Evolutionary conservation across 2,329 filamentous ascomycete species (phyloP), one percentile per base, ranked within the genome.

Genomic region (Ceratocystis variospora): DNA sequence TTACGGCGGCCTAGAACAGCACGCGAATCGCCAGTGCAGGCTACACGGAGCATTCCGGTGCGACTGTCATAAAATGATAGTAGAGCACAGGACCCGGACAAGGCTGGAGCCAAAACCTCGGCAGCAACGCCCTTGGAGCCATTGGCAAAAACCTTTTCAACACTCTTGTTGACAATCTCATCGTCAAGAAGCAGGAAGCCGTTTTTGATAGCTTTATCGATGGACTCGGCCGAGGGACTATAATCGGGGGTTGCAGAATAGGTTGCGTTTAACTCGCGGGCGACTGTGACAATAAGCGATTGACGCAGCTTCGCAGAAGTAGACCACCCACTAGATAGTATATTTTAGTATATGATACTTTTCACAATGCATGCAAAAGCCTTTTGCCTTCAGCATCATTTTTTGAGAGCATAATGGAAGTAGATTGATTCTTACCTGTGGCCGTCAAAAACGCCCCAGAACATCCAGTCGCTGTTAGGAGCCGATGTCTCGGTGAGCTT

Each of bases 371-470:
- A 4, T 15, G 4, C 37, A 15, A 41, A 15, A 12, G 10, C 12
- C 12, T 41, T 15, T 41, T 4, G 37, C 12, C 15, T 41, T 15
- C 37, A 4, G 37, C 37, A 12, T 41, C 12, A 3, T 41, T 41
- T 41, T 41, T 41, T 41, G 37, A 41, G 1, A 15, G 37, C 10
- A 41, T 41, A 41, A 15, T 41, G 37, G 12, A 41, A 41, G 28
- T 15, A 28, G 31, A 44, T n/a, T 15, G 19, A 4, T 44, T 82
- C 83, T 76, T 79, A 93, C 90, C 89, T 90, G 76, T 99, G 94
- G 0, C 94, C 94, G 73, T 99, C 94, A 75, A 97, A 99, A 19
- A 99, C 92, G 67, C 92, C 94, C 94, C 95, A 99, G 75, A 99
- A 99, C 91, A 97, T 97, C 94, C 94, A 99, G 76, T 99, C 95